These are phyloP conservation scores for Solanum medicagineum DNA, from an alignment of 257 asterid genomes.

Conservation along the genomic window DNA sequence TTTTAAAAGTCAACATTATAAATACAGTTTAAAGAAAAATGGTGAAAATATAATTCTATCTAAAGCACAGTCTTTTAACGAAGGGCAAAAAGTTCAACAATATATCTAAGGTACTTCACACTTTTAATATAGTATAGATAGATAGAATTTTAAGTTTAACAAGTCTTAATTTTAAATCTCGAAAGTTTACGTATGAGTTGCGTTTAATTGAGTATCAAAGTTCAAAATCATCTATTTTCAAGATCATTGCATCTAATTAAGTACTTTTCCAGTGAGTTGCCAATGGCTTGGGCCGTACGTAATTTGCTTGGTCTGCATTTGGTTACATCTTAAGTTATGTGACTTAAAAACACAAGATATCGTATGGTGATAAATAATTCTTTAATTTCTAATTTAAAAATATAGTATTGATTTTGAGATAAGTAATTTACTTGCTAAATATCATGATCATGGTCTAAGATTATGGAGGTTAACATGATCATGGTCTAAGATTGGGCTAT, in stretches of 20 bases:
- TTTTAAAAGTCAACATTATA: too few relatives aligned
- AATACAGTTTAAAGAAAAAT: too few relatives aligned
- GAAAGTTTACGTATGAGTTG: background rate
- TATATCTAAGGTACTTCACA: too few relatives aligned
- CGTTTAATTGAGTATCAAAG: too few relatives aligned
- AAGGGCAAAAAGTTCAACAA: too few relatives aligned
- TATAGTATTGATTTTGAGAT: rapidly evolving
- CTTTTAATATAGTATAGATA: too few relatives aligned
- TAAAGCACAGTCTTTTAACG: too few relatives aligned
- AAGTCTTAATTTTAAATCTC: background rate
- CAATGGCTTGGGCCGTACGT: background rate
- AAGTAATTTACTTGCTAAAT: background rate
- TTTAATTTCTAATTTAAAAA: background rate
- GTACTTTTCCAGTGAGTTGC: background rate
- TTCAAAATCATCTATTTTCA: background rate
- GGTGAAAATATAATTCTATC: too few relatives aligned
- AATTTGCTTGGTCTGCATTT: background rate
- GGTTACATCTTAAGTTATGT: background rate
- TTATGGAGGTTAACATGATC: background rate
- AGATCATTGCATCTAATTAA: background rate
- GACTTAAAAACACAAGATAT: background rate
- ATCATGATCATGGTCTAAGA: background rate
- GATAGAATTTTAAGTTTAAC: background rate
- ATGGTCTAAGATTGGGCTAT: too few relatives aligned
- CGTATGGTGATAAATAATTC: background rate